Evolutionary conservation across 192 early-diverging fungal species (phyloP).

Genomic region (Funneliformis geosporum): DNA sequence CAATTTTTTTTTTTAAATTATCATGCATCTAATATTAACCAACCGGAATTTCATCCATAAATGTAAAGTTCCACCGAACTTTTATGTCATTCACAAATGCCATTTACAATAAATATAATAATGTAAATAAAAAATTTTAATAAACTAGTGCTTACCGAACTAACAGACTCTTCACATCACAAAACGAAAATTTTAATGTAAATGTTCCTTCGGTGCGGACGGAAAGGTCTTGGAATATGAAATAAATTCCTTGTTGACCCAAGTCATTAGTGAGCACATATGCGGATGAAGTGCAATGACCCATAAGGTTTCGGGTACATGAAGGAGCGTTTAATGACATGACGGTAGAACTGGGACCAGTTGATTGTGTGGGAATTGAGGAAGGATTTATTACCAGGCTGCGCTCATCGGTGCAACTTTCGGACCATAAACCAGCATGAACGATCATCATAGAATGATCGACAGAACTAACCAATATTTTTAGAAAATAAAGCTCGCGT

Average conservation of each 20-base stretch:
- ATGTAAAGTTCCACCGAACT: not conserved
- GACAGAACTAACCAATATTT: conserved; percentile 19
- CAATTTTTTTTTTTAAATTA: too few species aligned
- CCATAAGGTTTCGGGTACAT: conserved; percentile 67
- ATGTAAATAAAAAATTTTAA: conserved; percentile 14
- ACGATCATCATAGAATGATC: conserved; percentile 33
- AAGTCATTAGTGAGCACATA: conserved; percentile 65
- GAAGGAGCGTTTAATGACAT: conserved; percentile 31
- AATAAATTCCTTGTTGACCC: conserved; percentile 69
- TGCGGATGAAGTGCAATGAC: conserved; percentile 67
- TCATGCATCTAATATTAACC: too few species aligned
- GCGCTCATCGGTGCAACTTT: conserved; percentile 34
- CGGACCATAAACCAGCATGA: conserved; percentile 39
- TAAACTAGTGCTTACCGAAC: conserved; percentile 36
- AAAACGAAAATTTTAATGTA: conserved; percentile 69
- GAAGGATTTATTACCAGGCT: conserved; percentile 43
- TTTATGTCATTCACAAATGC: not conserved
- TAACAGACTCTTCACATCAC: conserved; percentile 59
- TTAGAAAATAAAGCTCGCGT: not conserved
- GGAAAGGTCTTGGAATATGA: conserved; percentile 80
- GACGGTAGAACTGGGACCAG: conserved; percentile 15
- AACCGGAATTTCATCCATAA: not conserved
- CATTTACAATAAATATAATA: conserved; percentile 15
- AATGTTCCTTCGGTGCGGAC: conserved; percentile 75
- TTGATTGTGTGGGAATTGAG: conserved; percentile 31